Conservation (phyloP, 495 filamentous ascomycete species). For the Talaromyces stipitatus region DNA sequence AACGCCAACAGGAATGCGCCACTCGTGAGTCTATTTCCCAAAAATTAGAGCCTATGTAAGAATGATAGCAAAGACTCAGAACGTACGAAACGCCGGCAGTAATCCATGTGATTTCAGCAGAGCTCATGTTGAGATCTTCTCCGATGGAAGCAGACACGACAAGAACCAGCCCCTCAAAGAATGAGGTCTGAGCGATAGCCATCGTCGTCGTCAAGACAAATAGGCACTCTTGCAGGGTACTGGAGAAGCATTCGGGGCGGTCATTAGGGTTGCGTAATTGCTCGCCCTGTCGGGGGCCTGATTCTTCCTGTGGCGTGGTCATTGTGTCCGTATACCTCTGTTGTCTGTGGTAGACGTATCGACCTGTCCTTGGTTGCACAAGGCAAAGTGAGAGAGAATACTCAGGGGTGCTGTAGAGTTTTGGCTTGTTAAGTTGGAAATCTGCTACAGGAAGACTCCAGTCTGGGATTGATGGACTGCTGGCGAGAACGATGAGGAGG, state of each 20-base stretch:
- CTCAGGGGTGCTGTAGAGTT: too few relatives aligned
- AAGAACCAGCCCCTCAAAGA: slow-evolving; percentile 49
- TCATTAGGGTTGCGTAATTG: slow-evolving; percentile 2
- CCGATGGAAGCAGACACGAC: slow-evolving; percentile 60
- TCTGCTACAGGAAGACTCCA: neutral
- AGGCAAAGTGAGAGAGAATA: neutral
- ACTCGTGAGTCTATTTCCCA: slow-evolving; percentile 48
- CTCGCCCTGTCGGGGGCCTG: neutral
- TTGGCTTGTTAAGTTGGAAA: too few relatives aligned
- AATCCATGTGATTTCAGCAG: slow-evolving; percentile 65
- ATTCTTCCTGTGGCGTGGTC: neutral
- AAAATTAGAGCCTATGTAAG: neutral
- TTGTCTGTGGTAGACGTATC: neutral
- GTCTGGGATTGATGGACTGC: neutral
- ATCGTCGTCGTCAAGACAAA: slow-evolving; percentile 59
- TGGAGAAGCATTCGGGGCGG: slow-evolving; percentile 52
- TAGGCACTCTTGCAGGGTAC: slow-evolving; percentile 54
- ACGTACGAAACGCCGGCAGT: slow-evolving; percentile 50
- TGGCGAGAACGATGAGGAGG: neutral
- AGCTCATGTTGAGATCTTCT: slow-evolving; percentile 54
- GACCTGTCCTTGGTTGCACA: neutral
- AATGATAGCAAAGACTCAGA: neutral
- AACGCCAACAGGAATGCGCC: slow-evolving; percentile 68
- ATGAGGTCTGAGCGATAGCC: slow-evolving; percentile 57
- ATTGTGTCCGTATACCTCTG: neutral